These are phyloP conservation scores for Sporobolus alterniflorus DNA, from an alignment of 202 grass and related monocot genomes.

Conservation along the genomic window DNA sequence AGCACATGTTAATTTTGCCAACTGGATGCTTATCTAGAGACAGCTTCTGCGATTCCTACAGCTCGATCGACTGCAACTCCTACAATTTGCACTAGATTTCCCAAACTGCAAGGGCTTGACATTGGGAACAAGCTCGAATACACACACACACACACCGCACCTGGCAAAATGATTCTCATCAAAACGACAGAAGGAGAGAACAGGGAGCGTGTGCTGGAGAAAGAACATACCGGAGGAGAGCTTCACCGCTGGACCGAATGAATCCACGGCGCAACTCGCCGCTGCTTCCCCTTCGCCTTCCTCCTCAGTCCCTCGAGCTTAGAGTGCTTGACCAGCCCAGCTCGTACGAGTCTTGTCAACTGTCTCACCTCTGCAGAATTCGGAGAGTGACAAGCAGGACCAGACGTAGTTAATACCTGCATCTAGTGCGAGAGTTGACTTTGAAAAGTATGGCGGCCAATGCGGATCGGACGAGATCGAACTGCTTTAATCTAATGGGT, in stretches of 20 bases:
- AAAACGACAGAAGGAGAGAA: background rate
- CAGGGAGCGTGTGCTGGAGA: background rate
- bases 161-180: background rate
- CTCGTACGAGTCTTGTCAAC: background rate
- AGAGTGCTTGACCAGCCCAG: background rate
- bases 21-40: background rate
- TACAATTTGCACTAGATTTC: background rate
- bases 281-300: no score
- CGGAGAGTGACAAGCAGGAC: background rate
- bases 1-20: background rate
- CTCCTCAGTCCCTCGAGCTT: background rate
- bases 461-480: background rate
- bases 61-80: background rate
- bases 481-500: no score
- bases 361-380: background rate
- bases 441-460: background rate
- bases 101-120: background rate
- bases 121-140: background rate
- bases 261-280: background rate
- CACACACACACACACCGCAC: no score
- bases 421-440: background rate
- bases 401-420: background rate
- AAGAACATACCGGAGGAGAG: background rate
- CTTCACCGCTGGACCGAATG: background rate
- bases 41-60: background rate